Evolutionary conservation across 1,284 basidiomycete species (phyloP).

Genomic region (Microbotryomycetes sp.): DNA sequence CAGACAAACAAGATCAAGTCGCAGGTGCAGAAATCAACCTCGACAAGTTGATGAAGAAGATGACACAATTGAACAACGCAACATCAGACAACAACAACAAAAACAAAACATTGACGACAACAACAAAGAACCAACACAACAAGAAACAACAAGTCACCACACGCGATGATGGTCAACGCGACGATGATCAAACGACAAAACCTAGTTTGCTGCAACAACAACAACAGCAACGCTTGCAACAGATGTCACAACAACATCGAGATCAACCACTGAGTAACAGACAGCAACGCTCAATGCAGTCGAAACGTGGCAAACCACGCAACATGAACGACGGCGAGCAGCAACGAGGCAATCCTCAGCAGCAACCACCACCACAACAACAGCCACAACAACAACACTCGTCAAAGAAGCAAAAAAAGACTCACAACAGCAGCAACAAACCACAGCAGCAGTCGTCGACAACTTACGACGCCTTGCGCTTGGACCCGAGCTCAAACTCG

Average conservation of each 20-base stretch:
- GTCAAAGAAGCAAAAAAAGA: constrained; percentile 6
- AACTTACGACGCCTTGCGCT: background rate
- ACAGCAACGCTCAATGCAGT: background rate
- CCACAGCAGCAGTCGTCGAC: background rate
- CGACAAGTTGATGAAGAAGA: constrained; percentile 65
- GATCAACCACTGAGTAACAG: background rate
- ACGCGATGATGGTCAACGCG: background rate
- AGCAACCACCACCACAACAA: background rate
- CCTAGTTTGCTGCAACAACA: background rate
- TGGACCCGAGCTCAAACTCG: background rate
- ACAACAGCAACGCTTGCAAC: background rate
- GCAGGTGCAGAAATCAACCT: constrained; percentile 58
- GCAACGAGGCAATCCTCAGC: background rate
- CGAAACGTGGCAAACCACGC: background rate
- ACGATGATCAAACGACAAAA: background rate
- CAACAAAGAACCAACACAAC: background rate
- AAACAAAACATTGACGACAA: background rate
- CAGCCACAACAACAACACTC: background rate
- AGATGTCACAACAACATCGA: background rate
- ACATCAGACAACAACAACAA: background rate
- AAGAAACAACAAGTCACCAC: background rate
- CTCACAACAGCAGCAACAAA: background rate
- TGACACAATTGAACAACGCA: constrained; percentile 44
- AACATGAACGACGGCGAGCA: background rate
- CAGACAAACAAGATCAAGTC: constrained; percentile 28